phyloP scores from a whole-genome alignment of 768 basidiomycete genomes.

The Lactarius tabidus region DNA sequence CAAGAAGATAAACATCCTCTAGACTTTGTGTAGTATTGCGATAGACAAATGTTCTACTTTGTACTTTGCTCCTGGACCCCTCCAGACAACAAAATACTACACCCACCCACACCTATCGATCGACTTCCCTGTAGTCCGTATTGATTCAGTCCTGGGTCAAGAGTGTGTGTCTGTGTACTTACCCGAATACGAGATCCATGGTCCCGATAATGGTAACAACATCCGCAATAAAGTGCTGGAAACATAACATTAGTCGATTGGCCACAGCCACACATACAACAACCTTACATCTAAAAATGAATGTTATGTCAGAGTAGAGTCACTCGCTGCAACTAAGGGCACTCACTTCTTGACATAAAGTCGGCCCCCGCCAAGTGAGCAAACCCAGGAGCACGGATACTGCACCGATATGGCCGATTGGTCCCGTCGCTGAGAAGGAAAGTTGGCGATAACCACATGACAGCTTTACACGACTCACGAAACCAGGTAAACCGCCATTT shows the following conservation, averaged over 20 bases:
- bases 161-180: conserved; percentile 36
- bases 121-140: conserved; percentile 39
- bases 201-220: conserved; percentile 97
- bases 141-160: not conserved
- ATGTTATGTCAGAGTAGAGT: conserved; percentile 12
- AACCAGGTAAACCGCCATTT: conserved; percentile 98
- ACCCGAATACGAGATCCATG: conserved; percentile 98
- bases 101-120: conserved; percentile 41
- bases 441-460: not conserved
- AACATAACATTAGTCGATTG: conserved; percentile 23
- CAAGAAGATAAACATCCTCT: conserved; percentile 72
- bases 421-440: conserved; percentile 69
- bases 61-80: conserved; percentile 3
- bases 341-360: conserved; percentile 95
- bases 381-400: conserved; percentile 95
- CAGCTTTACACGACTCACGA: conserved; percentile 51
- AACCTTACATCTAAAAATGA: conserved; percentile 37
- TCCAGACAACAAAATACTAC: not conserved
- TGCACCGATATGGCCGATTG: conserved; percentile 94
- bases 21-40: conserved; percentile 47
- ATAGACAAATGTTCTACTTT: conserved; percentile 10
- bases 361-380: conserved; percentile 94
- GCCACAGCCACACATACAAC: not conserved
- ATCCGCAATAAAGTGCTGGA: conserved; percentile 85
- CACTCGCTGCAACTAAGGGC: conserved; percentile 17